Conservation (phyloP, 1,284 basidiomycete species). For the Cerioporus squamosus region DNA sequence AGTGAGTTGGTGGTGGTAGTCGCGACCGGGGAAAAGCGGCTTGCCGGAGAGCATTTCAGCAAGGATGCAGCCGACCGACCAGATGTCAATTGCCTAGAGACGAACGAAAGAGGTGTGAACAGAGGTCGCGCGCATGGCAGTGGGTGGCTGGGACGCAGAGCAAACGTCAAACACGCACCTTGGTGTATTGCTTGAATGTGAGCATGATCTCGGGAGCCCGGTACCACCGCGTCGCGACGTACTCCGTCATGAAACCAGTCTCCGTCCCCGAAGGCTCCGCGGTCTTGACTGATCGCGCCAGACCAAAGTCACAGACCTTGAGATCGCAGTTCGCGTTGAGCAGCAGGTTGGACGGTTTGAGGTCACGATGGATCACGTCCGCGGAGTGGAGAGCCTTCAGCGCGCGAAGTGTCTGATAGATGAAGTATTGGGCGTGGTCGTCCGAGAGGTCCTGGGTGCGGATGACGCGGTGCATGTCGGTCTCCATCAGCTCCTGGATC, state of each 20-base stretch:
- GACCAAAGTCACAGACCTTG: conserved; percentile 71
- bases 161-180: conserved; percentile 49
- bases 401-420: conserved; percentile 84
- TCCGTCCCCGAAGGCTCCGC: conserved; percentile 85
- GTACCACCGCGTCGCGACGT: conserved; percentile 94
- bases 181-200: conserved; percentile 95
- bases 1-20: conserved; percentile 95
- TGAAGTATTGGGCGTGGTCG: conserved; percentile 79
- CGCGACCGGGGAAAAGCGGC: conserved; percentile 94
- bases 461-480: conserved; percentile 75
- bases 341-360: conserved; percentile 95
- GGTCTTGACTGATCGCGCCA: conserved; percentile 87
- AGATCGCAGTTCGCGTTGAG: conserved; percentile 97
- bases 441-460: conserved; percentile 82
- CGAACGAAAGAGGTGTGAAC: conserved; percentile 25
- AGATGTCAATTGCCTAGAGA: conserved; percentile 83
- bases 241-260: conserved; percentile 94
- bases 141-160: neutral
- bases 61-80: conserved; percentile 97
- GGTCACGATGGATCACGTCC: conserved; percentile 93
- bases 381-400: conserved; percentile 95
- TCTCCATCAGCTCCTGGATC: conserved; percentile 82
- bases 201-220: conserved; percentile 97
- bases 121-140: conserved; percentile 7
- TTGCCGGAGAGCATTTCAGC: conserved; percentile 96